These are phyloP conservation scores for Fusarium longipes DNA, from an alignment of 2,329 filamentous ascomycete species.

Conservation along the genomic window DNA sequence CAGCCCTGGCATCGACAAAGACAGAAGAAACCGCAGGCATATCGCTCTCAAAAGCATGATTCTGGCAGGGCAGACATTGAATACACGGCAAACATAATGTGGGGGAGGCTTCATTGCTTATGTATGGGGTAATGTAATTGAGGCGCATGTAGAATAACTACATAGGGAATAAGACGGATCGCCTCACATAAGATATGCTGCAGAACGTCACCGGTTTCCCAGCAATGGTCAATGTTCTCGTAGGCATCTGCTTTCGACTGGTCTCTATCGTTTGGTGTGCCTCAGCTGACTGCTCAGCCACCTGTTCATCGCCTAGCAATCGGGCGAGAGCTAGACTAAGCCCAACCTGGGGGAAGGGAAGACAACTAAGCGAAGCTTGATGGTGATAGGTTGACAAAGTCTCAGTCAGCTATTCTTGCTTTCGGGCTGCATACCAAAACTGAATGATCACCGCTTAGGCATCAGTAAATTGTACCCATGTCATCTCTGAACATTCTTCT, in stretches of 20 bases:
- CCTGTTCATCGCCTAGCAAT: conserved; percentile 2
- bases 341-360: not conserved
- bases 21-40: conserved; percentile 18
- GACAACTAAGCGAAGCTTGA: not conserved
- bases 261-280: not conserved
- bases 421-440: conserved; percentile 1
- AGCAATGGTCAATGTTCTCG: not conserved
- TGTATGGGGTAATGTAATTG: not conserved
- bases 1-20: not conserved
- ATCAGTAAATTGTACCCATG: conserved; percentile 16
- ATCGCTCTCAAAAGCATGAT: conserved; percentile 6
- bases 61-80: conserved; percentile 2
- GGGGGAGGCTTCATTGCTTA: not conserved
- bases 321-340: conserved; percentile 2
- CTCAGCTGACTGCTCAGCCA: conserved; percentile 33
- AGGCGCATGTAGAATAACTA: conserved; percentile 3
- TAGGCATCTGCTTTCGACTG: conserved; percentile 23
- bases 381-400: conserved; percentile 5
- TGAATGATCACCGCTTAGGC: conserved; percentile 5
- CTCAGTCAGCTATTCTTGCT: not conserved
- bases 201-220: not conserved
- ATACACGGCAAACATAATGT: conserved; percentile 5
- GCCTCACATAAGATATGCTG: not conserved
- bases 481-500: conserved; percentile 4
- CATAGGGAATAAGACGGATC: not conserved